Conservation (phyloP, 2,329 filamentous ascomycete genomes). For the Chaetomiaceae sp. region DNA sequence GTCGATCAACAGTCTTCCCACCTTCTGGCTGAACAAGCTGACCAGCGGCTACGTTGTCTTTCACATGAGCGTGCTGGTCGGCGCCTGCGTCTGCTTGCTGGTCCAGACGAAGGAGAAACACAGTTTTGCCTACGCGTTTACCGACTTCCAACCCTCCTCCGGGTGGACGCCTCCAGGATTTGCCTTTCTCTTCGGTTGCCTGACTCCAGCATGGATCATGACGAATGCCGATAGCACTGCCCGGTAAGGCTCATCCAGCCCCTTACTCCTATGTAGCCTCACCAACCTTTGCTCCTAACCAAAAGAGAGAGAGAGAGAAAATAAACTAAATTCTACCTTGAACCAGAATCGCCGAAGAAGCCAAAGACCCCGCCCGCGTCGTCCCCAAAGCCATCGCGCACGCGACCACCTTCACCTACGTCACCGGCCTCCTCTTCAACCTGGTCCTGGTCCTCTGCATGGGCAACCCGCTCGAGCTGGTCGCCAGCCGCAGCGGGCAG, state of each 20-base stretch:
- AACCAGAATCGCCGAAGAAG: slow-evolving; percentile 44
- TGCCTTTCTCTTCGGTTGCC: slow-evolving; percentile 57
- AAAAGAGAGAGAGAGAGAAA: too few species aligned
- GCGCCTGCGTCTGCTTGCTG: slow-evolving; percentile 48
- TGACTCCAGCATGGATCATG: slow-evolving; percentile 58
- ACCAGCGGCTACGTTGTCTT: slow-evolving; percentile 55
- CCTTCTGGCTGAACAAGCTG: slow-evolving; percentile 55
- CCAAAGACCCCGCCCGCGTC: slow-evolving; percentile 34
- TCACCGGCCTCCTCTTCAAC: slow-evolving; percentile 51
- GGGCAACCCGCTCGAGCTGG: slow-evolving; percentile 42
- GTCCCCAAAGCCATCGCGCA: slow-evolving; percentile 46
- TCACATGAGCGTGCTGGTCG: slow-evolving; percentile 49
- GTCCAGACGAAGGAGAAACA: slow-evolving; percentile 49
- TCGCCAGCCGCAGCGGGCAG: slow-evolving; percentile 42
- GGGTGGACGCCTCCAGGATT: slow-evolving; percentile 53
- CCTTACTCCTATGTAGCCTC: background rate
- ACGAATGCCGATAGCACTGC: slow-evolving; percentile 38
- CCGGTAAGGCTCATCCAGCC: slow-evolving; percentile 18
- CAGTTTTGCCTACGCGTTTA: slow-evolving; percentile 50
- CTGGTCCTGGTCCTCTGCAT: slow-evolving; percentile 53
- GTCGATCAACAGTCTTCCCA: slow-evolving; percentile 51
- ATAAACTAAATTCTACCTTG: background rate
- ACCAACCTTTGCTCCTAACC: background rate
- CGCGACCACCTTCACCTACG: slow-evolving; percentile 51
- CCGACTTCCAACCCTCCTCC: slow-evolving; percentile 45